phyloP scores from a whole-genome alignment of 805 yeast species.

The Lachancea sp. region DNA sequence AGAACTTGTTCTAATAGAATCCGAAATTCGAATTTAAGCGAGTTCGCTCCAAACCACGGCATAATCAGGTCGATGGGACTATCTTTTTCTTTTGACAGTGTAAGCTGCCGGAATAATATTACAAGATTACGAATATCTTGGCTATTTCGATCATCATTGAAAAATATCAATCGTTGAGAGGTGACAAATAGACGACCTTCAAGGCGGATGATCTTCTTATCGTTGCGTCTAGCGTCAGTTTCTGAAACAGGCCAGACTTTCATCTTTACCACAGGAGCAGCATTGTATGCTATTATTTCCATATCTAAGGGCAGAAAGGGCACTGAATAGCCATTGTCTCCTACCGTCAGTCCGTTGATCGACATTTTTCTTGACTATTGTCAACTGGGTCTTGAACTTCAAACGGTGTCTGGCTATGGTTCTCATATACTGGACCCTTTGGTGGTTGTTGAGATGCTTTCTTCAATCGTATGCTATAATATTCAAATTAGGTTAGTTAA shows the following conservation, averaged over 20 bases:
- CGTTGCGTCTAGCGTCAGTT: not conserved
- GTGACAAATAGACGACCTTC: constrained; percentile 6
- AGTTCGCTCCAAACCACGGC: constrained; percentile 11
- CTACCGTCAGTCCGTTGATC: constrained; percentile 1
- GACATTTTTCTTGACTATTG: constrained; percentile 1
- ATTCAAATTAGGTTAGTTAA: too few species aligned
- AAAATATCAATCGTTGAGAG: constrained; percentile 1
- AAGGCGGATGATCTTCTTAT: not conserved
- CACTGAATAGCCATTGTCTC: not conserved
- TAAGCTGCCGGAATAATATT: constrained; percentile 1
- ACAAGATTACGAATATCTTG: constrained; percentile 1
- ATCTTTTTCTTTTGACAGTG: not conserved
- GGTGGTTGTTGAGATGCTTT: too few species aligned
- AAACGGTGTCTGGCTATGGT: too few species aligned
- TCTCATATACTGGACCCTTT: too few species aligned
- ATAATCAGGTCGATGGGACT: constrained; percentile 5
- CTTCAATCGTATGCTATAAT: too few species aligned
- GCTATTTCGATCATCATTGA: not conserved
- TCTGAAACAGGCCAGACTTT: not conserved
- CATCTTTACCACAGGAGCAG: not conserved
- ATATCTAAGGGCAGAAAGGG: constrained; percentile 5
- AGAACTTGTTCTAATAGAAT: constrained; percentile 5
- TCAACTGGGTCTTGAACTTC: too few species aligned
- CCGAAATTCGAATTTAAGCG: constrained; percentile 3
- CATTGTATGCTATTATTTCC: not conserved